phyloP scores from a whole-genome alignment of 345 rosid genomes.

The Camelina laxa region DNA sequence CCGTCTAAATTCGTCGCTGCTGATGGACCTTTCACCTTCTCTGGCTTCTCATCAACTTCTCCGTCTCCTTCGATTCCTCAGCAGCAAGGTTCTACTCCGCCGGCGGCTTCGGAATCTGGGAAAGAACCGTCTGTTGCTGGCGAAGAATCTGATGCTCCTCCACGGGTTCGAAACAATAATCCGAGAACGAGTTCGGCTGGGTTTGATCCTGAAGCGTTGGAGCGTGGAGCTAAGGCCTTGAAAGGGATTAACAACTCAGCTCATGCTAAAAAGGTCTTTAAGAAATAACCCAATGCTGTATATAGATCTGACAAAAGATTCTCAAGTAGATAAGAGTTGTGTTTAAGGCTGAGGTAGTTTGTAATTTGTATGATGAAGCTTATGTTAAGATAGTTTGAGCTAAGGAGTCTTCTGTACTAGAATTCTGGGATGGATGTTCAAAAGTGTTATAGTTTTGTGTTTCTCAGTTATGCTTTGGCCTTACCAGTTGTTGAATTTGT shows the following conservation, averaged over 20 bases:
- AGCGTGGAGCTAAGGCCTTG: conserved; percentile 81
- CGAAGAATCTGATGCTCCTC: conserved; percentile 46
- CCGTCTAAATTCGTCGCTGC: conserved; percentile 53
- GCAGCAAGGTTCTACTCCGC: conserved; percentile 37
- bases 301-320: not conserved
- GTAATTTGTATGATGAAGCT: not conserved
- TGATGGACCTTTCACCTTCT: conserved; percentile 69
- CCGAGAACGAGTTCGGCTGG: conserved; percentile 89
- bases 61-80: conserved; percentile 42
- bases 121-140: conserved; percentile 37
- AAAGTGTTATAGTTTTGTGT: not conserved
- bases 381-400: conserved; percentile 11
- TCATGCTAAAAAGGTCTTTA: conserved; percentile 72
- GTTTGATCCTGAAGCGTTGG: conserved; percentile 90
- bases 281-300: not conserved
- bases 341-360: not conserved
- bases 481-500: conserved; percentile 24
- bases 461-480: not conserved
- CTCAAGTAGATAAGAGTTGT: not conserved
- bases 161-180: conserved; percentile 65
- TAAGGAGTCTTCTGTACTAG: not conserved
- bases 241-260: conserved; percentile 65
- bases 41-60: conserved; percentile 48
- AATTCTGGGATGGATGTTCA: conserved; percentile 1
- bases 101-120: conserved; percentile 46